Evolutionary conservation across 2,329 filamentous ascomycete species (phyloP), one percentile per base, ranked within the genome.

Genomic region (Penicillium psychrosexuale): DNA sequence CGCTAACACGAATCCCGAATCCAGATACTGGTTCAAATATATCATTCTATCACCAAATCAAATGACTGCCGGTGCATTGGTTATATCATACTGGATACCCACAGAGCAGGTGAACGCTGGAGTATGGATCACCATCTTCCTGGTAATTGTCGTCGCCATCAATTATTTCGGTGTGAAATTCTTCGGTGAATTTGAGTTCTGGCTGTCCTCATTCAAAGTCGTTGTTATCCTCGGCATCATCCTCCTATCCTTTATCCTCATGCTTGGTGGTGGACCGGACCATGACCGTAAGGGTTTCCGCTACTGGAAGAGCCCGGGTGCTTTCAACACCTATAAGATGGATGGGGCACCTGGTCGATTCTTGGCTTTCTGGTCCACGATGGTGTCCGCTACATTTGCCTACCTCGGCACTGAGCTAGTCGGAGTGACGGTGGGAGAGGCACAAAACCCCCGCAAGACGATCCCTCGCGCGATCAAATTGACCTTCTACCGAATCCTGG

Each of bases 1-100:
- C 5, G 19, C 51, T 44, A 44, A 56, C 63, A 30, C 8, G 1
- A 17, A 38, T 36, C 36, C 57, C 8, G 1, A 17, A 38, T 37
- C 36, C 57, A 75, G 72, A 31, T 76, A 74, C 62, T 89, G 84
- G 82, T 82, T 86, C 75, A 92, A 84, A 69, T 94, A 94, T 71
- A 89, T 94, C 69, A 92, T 95, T 66, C 82, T 89, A 47, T 91
- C 89, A 1, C 90, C 91, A 1, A 94, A 94, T 67, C 90, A 95
- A 70, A 77, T 95, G 37, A 94, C 90, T 0, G 90, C 90, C 28
- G 84, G 82, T n/a, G 84, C 89, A 5, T 74, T 95, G 36, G 88
- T 93, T 54, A 88, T 95, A 55, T 84, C 88, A 62, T 91, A 85
- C 66, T 95, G 91, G 90, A 75, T 90, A 11, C 70, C 78, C 1